These are phyloP conservation scores for Phytopythium vexans DNA, from an alignment of 352 stramenopile genomes.

Conservation along the genomic window DNA sequence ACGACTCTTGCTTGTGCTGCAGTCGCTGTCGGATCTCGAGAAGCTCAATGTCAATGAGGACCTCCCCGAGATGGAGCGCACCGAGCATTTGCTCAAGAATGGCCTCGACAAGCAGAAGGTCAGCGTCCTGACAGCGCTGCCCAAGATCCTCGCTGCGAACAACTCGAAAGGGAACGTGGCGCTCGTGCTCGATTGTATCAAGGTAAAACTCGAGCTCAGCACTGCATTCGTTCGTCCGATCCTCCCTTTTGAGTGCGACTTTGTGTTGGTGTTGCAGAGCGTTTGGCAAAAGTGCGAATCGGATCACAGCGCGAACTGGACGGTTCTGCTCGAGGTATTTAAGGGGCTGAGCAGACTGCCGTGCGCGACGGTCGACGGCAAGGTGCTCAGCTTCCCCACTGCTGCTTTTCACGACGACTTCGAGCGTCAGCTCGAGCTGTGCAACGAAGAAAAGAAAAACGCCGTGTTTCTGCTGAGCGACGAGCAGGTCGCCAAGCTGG, in stretches of 20 bases:
- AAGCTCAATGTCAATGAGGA: constrained; percentile 86
- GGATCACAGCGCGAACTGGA: constrained; percentile 35
- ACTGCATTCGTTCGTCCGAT: neutral
- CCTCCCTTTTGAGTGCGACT: constrained; percentile 3
- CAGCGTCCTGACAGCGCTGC: constrained; percentile 62
- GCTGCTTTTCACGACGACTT: constrained; percentile 71
- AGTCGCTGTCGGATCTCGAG: constrained; percentile 81
- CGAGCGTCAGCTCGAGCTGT: constrained; percentile 35
- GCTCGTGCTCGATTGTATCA: constrained; percentile 68
- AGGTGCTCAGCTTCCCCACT: constrained; percentile 52
- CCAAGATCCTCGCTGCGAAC: constrained; percentile 69
- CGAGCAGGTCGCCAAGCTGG: constrained; percentile 72
- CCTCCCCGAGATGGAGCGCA: constrained; percentile 75
- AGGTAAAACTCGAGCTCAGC: constrained; percentile 25
- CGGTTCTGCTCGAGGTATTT: constrained; percentile 61
- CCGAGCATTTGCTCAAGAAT: constrained; percentile 71
- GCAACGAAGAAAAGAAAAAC: constrained; percentile 50
- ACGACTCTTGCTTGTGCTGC: neutral
- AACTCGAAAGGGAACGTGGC: constrained; percentile 71
- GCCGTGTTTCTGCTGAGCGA: constrained; percentile 67
- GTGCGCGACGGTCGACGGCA: constrained; percentile 66
- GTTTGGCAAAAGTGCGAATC: constrained; percentile 71
- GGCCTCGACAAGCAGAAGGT: constrained; percentile 82
- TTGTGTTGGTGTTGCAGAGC: constrained; percentile 13
- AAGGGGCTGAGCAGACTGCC: constrained; percentile 51